Evolutionary conservation across 2,329 filamentous ascomycete species (phyloP).

Genomic region (Sarocladium oryzae): DNA sequence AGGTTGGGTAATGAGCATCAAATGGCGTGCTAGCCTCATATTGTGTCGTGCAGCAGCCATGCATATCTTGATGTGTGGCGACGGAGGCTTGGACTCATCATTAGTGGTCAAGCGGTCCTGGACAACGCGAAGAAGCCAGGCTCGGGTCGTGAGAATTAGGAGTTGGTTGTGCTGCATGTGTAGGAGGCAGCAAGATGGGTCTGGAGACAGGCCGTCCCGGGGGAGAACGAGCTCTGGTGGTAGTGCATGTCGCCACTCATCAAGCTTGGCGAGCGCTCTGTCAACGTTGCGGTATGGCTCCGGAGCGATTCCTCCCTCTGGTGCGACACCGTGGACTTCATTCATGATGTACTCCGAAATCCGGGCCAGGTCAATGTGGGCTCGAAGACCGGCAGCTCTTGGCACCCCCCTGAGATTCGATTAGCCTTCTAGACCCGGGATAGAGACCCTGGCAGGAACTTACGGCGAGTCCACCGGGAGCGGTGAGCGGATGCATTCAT

Average conservation of each 20-base stretch:
- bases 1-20: conserved; percentile 28
- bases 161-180: conserved; percentile 47
- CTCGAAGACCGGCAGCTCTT: conserved; percentile 34
- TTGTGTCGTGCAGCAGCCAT: conserved; percentile 39
- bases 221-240: conserved; percentile 31
- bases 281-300: conserved; percentile 28
- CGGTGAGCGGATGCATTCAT: conserved; percentile 39
- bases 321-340: conserved; percentile 37
- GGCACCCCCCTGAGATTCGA: conserved; percentile 31
- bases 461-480: conserved; percentile 35
- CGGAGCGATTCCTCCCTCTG: conserved; percentile 17
- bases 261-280: conserved; percentile 34
- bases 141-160: conserved; percentile 40
- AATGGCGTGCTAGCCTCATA: conserved; percentile 35
- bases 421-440: background rate
- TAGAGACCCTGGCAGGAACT: conserved; percentile 17
- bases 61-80: conserved; percentile 30
- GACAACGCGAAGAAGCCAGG: conserved; percentile 40
- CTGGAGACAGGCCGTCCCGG: conserved; percentile 27
- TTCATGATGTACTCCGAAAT: conserved; percentile 43
- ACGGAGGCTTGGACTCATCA: conserved; percentile 2
- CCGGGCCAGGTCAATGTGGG: conserved; percentile 39
- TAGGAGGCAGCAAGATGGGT: conserved; percentile 36
- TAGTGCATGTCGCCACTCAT: conserved; percentile 32
- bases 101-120: conserved; percentile 35